Conservation (phyloP, 371 early-diverging fungal species). For the Zychaea mexicana region DNA sequence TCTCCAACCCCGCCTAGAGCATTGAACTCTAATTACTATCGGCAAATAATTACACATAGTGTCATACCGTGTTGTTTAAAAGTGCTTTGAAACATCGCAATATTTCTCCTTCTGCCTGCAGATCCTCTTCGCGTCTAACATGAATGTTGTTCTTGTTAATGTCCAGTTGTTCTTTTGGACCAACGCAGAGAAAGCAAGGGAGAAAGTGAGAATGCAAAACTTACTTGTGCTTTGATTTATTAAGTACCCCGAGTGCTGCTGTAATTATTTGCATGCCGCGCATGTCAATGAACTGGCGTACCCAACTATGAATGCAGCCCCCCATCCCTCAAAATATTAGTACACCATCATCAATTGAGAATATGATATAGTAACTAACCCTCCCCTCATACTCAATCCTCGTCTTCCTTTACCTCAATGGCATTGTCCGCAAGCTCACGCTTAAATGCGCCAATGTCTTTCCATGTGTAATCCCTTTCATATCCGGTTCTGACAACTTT, state of each 20-base stretch:
- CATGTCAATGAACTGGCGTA: constrained; percentile 71
- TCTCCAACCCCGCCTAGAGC: neutral
- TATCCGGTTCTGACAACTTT: constrained; percentile 54
- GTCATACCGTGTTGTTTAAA: constrained; percentile 61
- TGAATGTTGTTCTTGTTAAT: neutral
- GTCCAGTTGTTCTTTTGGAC: too few species aligned
- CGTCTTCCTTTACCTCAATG: constrained; percentile 60
- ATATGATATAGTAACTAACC: neutral
- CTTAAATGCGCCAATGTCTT: constrained; percentile 60
- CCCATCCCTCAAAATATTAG: neutral
- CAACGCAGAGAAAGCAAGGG: too few species aligned
- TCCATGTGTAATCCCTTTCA: constrained; percentile 54
- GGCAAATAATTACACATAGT: constrained; percentile 33
- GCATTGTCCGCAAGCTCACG: constrained; percentile 74
- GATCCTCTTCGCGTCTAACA: constrained; percentile 63
- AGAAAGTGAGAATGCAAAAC: neutral
- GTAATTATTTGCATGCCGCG: constrained; percentile 70
- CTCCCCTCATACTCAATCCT: too few species aligned
- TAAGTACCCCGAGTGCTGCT: constrained; percentile 58
- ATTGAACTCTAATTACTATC: neutral
- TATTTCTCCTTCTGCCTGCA: constrained; percentile 75
- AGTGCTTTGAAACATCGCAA: constrained; percentile 80
- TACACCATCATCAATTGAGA: neutral
- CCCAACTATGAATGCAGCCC: constrained; percentile 41
- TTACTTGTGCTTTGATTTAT: constrained; percentile 48